Evolutionary conservation across 805 yeast species (phyloP).

Genomic region (Diddensiella santjacobensis): DNA sequence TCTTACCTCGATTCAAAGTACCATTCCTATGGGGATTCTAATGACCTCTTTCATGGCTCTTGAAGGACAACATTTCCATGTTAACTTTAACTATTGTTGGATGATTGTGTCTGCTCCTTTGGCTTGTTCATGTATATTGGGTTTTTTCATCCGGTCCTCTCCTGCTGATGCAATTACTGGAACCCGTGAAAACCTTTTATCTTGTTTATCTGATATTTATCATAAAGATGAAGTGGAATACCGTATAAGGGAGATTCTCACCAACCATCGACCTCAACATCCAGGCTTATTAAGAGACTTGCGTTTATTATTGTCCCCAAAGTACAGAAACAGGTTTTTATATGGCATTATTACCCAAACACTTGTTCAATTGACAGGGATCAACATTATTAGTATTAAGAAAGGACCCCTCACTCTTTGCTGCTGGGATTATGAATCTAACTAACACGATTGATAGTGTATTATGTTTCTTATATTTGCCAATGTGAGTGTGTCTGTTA

Average conservation of each 20-base stretch:
- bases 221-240: neutral
- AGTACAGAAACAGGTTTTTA: neutral
- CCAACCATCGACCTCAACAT: neutral
- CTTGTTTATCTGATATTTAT: neutral
- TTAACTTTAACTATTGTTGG: slow-evolving; percentile 5
- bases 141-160: slow-evolving; percentile 1
- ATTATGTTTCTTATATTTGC: slow-evolving; percentile 11
- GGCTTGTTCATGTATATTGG: neutral
- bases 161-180: neutral
- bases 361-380: slow-evolving; percentile 17
- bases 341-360: slow-evolving; percentile 11
- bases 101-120: neutral
- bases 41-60: slow-evolving; percentile 2
- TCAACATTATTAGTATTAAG: slow-evolving; percentile 14
- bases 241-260: neutral
- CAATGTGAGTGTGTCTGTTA: neutral
- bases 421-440: too few species aligned
- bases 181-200: neutral
- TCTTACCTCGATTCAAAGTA: slow-evolving; percentile 8
- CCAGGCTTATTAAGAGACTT: neutral
- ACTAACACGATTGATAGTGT: slow-evolving; percentile 10
- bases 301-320: neutral
- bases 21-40: slow-evolving; percentile 14
- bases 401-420: too few species aligned
- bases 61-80: neutral